phyloP scores from a whole-genome alignment of 148 eudicot species.

The Simmondsia chinensis region DNA sequence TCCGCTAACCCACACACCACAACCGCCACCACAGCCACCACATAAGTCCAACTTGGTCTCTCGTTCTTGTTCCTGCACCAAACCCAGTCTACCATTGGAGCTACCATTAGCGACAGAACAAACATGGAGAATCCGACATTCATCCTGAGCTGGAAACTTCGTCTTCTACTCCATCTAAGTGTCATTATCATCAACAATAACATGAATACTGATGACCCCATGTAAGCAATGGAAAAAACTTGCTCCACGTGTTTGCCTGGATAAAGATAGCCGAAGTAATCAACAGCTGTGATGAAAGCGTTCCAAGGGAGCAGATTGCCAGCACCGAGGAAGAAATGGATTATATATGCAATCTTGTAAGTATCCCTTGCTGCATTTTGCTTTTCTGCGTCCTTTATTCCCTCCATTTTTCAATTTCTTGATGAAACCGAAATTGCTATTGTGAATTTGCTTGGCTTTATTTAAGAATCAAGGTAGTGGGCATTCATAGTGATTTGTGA shows the following conservation, averaged over 20 bases:
- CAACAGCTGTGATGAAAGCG: conserved; percentile 76
- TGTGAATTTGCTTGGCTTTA: no score
- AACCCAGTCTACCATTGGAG: conserved; percentile 52
- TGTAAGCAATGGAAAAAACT: conserved; percentile 74
- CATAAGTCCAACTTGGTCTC: conserved; percentile 22
- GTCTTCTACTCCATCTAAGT: conserved; percentile 8
- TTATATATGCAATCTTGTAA: conserved; percentile 47
- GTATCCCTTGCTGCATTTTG: conserved; percentile 32
- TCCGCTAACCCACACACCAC: conserved; percentile 68
- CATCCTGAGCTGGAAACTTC: conserved; percentile 45
- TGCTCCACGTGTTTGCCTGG: conserved; percentile 54
- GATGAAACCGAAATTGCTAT: no score
- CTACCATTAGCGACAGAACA: conserved; percentile 39
- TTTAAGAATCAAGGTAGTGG: no score
- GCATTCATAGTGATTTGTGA: no score
- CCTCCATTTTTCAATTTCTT: conserved; percentile 49
- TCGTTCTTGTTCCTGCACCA: conserved; percentile 7
- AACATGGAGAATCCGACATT: conserved; percentile 63
- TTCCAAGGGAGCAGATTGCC: conserved; percentile 97
- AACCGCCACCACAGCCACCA: conserved; percentile 39
- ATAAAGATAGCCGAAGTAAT: conserved; percentile 58
- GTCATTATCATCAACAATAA: conserved; percentile 31
- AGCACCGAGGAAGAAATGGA: conserved; percentile 81
- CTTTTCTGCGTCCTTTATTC: conserved; percentile 15
- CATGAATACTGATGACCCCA: conserved; percentile 58